Evolutionary conservation across 352 stramenopile species (phyloP).

Genomic region (Pythium oligandrum): DNA sequence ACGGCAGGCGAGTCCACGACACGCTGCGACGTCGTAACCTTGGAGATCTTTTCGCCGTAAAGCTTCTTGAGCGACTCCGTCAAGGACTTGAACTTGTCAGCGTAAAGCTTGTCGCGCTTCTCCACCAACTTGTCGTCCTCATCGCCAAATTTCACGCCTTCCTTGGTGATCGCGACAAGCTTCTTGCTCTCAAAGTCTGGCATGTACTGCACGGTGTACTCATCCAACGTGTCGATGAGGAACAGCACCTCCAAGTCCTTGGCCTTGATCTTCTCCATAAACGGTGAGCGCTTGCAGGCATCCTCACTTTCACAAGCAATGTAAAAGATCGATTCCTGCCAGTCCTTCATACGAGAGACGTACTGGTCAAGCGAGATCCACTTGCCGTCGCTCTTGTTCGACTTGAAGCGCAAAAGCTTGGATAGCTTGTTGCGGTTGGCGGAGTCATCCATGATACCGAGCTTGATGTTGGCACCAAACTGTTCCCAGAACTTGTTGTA

Average conservation of each 20-base stretch:
- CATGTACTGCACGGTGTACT: conserved; percentile 96
- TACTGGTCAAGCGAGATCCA: conserved; percentile 96
- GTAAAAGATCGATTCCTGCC: conserved; percentile 99
- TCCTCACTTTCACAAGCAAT: conserved; percentile 94
- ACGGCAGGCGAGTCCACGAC: conserved; percentile 93
- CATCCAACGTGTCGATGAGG: conserved; percentile 98
- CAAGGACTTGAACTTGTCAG: conserved; percentile 94
- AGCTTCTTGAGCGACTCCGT: conserved; percentile 96
- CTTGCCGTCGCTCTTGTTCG: conserved; percentile 89
- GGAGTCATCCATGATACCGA: conserved; percentile 98
- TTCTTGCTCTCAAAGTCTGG: conserved; percentile 94
- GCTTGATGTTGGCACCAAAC: conserved; percentile 98
- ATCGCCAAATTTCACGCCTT: conserved; percentile 98
- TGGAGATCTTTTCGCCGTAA: conserved; percentile 93
- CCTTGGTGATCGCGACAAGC: conserved; percentile 96
- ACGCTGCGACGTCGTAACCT: conserved; percentile 94
- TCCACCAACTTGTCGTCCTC: conserved; percentile 95
- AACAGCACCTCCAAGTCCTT: conserved; percentile 99
- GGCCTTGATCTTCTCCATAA: conserved; percentile 95
- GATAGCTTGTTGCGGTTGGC: conserved; percentile 93
- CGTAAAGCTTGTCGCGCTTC: conserved; percentile 95
- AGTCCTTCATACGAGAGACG: conserved; percentile 97
- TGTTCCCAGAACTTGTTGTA: conserved; percentile 99
- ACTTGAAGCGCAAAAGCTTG: conserved; percentile 97
- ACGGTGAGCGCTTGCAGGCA: conserved; percentile 92